phyloP scores from a whole-genome alignment of 2,329 filamentous ascomycete genomes.

The Hymenoscyphus occultus region DNA sequence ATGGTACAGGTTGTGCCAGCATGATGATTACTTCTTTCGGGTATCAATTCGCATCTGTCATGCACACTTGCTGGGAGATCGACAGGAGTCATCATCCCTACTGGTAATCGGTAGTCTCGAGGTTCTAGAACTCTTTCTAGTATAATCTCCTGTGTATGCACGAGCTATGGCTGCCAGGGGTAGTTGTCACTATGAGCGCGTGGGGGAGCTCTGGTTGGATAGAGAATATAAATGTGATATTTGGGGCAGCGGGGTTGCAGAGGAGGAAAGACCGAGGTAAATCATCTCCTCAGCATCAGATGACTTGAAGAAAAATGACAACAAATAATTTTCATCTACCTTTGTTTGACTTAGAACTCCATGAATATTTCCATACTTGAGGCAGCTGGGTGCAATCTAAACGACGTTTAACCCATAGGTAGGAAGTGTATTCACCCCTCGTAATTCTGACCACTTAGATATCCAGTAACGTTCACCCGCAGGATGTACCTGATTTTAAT shows the following conservation, averaged over 20 bases:
- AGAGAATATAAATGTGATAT: not conserved
- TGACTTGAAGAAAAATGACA: not conserved
- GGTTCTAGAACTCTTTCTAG: not conserved
- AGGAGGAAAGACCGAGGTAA: not conserved
- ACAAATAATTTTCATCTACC: not conserved
- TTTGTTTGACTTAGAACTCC: not conserved
- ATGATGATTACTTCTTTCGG: slow-evolving; percentile 6
- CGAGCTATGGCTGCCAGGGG: slow-evolving; percentile 13
- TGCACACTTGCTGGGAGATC: slow-evolving; percentile 11
- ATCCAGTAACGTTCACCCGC: not conserved
- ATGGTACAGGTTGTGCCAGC: not conserved
- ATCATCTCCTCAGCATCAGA: not conserved
- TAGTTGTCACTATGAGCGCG: not conserved
- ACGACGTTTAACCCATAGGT: not conserved
- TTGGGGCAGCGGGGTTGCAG: slow-evolving; percentile 4
- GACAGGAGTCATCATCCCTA: slow-evolving; percentile 12
- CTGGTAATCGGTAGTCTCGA: slow-evolving; percentile 2
- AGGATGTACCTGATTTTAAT: not conserved
- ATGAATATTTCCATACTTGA: not conserved
- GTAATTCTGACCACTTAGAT: not conserved
- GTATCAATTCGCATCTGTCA: slow-evolving; percentile 8
- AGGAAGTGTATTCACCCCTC: not conserved
- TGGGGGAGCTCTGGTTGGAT: not conserved
- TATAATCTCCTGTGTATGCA: slow-evolving; percentile 13
- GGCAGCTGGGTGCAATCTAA: not conserved